These are phyloP conservation scores for Phialocephala sp. DNA, from an alignment of 2,329 filamentous ascomycete genomes.

Conservation along the genomic window DNA sequence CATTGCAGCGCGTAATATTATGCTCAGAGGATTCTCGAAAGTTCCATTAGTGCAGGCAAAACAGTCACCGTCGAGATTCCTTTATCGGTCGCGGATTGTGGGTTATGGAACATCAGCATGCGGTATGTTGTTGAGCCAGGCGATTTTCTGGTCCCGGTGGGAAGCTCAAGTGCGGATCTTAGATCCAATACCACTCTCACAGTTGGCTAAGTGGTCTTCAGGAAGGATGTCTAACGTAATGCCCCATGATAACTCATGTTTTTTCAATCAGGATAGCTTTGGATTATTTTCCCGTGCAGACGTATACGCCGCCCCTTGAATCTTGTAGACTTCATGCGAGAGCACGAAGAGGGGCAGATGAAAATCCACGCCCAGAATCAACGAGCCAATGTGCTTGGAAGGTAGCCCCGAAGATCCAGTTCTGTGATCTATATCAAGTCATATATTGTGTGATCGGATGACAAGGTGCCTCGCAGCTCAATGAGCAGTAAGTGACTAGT, in stretches of 20 bases:
- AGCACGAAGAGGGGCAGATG: too few relatives aligned
- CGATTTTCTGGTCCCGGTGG: slow-evolving; percentile 67
- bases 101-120: slow-evolving; percentile 74
- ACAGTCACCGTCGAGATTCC: slow-evolving; percentile 59
- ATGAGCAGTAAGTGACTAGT: too few relatives aligned
- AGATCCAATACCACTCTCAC: slow-evolving; percentile 61
- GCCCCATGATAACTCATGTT: neutral
- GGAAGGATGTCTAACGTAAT: neutral
- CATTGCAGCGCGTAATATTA: slow-evolving; percentile 68
- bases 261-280: too few relatives aligned
- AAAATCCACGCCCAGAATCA: too few relatives aligned
- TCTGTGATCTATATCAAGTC: too few relatives aligned
- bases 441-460: too few relatives aligned
- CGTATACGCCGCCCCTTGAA: too few relatives aligned
- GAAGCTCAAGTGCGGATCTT: slow-evolving; percentile 63
- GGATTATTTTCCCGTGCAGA: too few relatives aligned
- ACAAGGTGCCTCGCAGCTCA: too few relatives aligned
- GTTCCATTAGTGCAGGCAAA: slow-evolving; percentile 60
- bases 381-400: too few relatives aligned
- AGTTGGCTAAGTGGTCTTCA: slow-evolving; percentile 44
- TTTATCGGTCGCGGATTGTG: slow-evolving; percentile 69
- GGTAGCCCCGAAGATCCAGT: too few relatives aligned
- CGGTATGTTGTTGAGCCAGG: slow-evolving; percentile 77
- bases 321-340: too few relatives aligned
- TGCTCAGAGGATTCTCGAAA: slow-evolving; percentile 76